Conservation (phyloP, 2,329 filamentous ascomycete species). For the Diaporthe vaccinii region DNA sequence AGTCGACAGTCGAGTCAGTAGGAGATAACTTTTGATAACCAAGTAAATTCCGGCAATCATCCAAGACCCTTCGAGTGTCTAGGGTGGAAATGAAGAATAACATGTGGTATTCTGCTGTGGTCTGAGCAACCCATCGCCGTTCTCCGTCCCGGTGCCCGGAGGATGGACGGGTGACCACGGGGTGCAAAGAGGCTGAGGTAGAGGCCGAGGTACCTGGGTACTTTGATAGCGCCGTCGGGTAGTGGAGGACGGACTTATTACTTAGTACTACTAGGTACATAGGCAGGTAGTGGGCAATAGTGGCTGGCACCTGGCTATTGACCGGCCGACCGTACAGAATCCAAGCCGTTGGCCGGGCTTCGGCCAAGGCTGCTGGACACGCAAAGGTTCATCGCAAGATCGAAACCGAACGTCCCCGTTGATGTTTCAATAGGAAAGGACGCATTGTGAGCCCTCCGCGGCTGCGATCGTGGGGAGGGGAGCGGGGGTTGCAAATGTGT, state of each 20-base stretch:
- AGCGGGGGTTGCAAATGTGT: neutral
- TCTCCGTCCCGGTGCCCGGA: conserved; percentile 14
- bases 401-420: neutral
- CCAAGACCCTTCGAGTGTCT: neutral
- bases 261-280: neutral
- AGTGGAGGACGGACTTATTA: neutral
- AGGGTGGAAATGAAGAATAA: neutral
- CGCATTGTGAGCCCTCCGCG: neutral
- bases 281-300: neutral
- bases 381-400: neutral
- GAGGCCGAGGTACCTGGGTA: conserved; percentile 1
- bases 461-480: neutral
- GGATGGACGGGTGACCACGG: neutral
- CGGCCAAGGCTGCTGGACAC: neutral
- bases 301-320: neutral
- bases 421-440: neutral
- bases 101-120: neutral
- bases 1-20: neutral
- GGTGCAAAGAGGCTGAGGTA: conserved; percentile 9
- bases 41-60: neutral
- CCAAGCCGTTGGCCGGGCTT: neutral
- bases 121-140: conserved; percentile 1
- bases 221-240: neutral
- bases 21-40: neutral
- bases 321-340: neutral